These are phyloP conservation scores for Albifimbria verrucaria DNA, from an alignment of 2,329 filamentous ascomycete genomes.

Conservation along the genomic window DNA sequence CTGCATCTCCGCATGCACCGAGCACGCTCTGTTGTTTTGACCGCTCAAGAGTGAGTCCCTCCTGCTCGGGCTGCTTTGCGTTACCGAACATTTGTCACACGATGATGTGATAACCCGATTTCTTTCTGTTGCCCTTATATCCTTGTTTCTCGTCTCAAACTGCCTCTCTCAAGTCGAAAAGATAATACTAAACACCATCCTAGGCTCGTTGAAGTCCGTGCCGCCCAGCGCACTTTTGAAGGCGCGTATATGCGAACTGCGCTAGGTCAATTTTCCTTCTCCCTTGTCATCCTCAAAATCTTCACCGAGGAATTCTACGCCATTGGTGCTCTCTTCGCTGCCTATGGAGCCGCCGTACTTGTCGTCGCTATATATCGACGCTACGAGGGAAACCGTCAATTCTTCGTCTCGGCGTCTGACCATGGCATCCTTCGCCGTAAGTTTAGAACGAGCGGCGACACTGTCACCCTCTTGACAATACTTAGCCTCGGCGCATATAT, in stretches of 20 bases:
- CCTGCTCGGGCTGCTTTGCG: too few relatives aligned
- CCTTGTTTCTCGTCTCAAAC: too few relatives aligned
- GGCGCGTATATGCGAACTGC: constrained; percentile 95
- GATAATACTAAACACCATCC: too few relatives aligned
- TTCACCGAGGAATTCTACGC: constrained; percentile 96
- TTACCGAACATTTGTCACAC: too few relatives aligned
- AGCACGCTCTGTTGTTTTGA: constrained; percentile 75
- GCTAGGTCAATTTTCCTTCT: constrained; percentile 91
- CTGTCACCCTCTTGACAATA: constrained; percentile 53
- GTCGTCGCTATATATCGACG: constrained; percentile 80
- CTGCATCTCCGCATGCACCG: constrained; percentile 78
- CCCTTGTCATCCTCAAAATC: constrained; percentile 85
- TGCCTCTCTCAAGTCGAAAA: too few relatives aligned
- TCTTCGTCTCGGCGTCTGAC: constrained; percentile 59
- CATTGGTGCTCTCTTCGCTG: constrained; percentile 92
- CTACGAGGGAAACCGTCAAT: constrained; percentile 89
- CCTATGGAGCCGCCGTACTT: constrained; percentile 83
- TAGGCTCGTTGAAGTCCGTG: constrained; percentile 86
- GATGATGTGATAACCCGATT: too few relatives aligned
- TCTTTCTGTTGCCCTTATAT: too few relatives aligned
- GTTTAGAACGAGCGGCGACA: constrained; percentile 63
- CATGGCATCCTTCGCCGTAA: constrained; percentile 40
- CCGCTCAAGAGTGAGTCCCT: constrained; percentile 60
- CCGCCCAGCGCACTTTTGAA: constrained; percentile 94
- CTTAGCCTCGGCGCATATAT: constrained; percentile 58